phyloP scores from a whole-genome alignment of 1,284 basidiomycete genomes.

The Mycena citricolor region DNA sequence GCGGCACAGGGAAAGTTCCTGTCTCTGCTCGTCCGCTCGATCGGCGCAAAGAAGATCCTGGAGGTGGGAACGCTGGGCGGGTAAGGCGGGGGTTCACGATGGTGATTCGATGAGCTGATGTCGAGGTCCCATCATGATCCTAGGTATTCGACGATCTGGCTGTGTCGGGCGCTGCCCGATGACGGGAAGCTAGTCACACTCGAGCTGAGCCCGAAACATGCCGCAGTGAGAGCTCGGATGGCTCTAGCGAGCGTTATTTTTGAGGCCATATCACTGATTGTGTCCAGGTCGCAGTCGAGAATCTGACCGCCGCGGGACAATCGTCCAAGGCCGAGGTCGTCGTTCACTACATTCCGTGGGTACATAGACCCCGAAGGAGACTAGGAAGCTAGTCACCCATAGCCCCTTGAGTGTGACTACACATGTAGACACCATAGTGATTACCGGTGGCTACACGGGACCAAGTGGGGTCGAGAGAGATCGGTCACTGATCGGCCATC shows the following conservation, averaged over 20 bases:
- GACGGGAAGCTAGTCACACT: constrained; percentile 52
- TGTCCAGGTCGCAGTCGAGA: constrained; percentile 50
- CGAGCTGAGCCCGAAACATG: constrained; percentile 50
- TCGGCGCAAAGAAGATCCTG: constrained; percentile 51
- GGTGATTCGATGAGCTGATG: not conserved
- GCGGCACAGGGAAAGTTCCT: constrained; percentile 59
- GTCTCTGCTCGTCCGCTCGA: constrained; percentile 45
- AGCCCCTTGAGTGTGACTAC: no score
- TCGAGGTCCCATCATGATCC: not conserved
- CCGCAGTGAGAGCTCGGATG: constrained; percentile 21
- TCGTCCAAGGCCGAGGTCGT: constrained; percentile 46
- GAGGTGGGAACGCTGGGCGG: constrained; percentile 65
- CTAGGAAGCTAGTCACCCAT: no score
- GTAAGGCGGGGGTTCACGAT: constrained; percentile 32
- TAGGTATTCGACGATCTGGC: constrained; percentile 63
- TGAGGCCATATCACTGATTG: not conserved
- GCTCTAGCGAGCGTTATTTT: not conserved
- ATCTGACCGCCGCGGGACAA: constrained; percentile 49
- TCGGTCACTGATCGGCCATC: no score
- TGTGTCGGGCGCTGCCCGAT: constrained; percentile 54
- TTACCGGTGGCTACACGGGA: no score
- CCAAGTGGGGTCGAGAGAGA: no score
- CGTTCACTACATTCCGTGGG: no score
- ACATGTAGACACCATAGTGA: no score
- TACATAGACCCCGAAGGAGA: no score